A percentile compares a stretch with the other conserved stretches of the same genome.
Evolutionary conservation across 495 filamentous ascomycete genomes (phyloP).

Genomic region (Tuber aestivum): DNA sequence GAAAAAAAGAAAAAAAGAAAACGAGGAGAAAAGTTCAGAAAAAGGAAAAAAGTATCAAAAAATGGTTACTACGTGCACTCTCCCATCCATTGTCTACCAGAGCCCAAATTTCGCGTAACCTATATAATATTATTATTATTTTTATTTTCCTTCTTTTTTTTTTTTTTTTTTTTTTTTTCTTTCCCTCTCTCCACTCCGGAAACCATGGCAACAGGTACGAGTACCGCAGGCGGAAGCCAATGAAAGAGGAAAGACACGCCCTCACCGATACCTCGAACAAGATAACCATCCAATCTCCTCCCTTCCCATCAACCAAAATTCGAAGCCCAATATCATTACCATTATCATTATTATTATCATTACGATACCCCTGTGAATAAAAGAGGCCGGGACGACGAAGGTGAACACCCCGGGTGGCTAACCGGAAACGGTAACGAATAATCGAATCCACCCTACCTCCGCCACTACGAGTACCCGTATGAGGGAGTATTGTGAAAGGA

Average conservation of each 20-base stretch:
- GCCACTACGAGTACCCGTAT: neutral
- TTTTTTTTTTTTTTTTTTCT: neutral
- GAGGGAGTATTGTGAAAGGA: constrained; percentile 3
- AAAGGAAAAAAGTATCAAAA: too few relatives aligned
- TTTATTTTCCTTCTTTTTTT: neutral
- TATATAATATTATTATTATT: neutral
- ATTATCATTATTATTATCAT: too few relatives aligned
- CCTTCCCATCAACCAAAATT: constrained; percentile 8
- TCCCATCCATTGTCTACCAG: too few relatives aligned
- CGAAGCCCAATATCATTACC: neutral
- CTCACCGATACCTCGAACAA: constrained; percentile 3
- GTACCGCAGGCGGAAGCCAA: constrained; percentile 1
- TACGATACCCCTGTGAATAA: neutral
- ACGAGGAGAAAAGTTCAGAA: too few relatives aligned
- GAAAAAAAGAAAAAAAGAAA: neutral
- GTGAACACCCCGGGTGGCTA: neutral
- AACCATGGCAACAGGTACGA: constrained; percentile 19
- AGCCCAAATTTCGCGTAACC: neutral
- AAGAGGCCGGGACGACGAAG: neutral
- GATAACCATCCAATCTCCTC: constrained; percentile 7
- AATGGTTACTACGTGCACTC: too few relatives aligned
- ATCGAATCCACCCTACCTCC: constrained; percentile 5
- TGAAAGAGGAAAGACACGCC: constrained; percentile 8
- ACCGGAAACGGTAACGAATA: neutral
- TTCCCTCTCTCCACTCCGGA: constrained; percentile 10